Percentiles rank a stretch among this genome's conserved stretches.
These are phyloP conservation scores for Hibiscus tridactylites DNA, from an alignment of 345 rosid species.

Conservation along the genomic window DNA sequence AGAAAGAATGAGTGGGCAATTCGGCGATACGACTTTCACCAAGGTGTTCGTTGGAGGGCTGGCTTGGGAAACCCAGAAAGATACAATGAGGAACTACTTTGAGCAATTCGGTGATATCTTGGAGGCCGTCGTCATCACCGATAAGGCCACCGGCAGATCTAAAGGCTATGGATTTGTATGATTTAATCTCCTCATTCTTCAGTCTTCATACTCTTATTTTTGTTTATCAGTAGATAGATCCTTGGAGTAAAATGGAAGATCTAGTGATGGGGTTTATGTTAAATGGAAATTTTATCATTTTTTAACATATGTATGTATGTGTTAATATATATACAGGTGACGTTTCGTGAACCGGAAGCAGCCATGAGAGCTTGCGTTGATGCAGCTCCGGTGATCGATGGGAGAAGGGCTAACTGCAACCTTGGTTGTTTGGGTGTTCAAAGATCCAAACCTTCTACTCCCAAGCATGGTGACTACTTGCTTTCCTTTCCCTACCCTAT, in stretches of 20 bases:
- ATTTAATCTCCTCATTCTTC: not conserved
- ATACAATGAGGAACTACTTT: constrained; percentile 84
- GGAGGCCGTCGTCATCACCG: constrained; percentile 97
- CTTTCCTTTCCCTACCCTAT: not conserved
- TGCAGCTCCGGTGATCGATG: constrained; percentile 94
- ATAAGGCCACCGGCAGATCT: constrained; percentile 96
- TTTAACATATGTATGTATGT: no score
- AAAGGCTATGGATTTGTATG: constrained; percentile 98
- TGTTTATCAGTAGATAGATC: constrained; percentile 13
- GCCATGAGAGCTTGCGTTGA: constrained; percentile 92
- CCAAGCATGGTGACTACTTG: constrained; percentile 53
- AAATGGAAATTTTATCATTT: not conserved
- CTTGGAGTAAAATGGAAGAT: constrained; percentile 11
- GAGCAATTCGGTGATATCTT: constrained; percentile 97
- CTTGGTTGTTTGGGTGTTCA: constrained; percentile 92
- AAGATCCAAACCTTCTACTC: constrained; percentile 96
- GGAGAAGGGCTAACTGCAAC: constrained; percentile 95
- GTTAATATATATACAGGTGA: constrained; percentile 41
- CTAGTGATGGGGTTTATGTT: constrained; percentile 2
- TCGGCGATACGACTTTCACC: constrained; percentile 87
- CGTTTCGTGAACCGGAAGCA: constrained; percentile 88
- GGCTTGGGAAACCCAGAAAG: constrained; percentile 98
- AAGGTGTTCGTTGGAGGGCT: constrained; percentile 95
- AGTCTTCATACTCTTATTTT: not conserved
- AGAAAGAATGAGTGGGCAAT: constrained; percentile 45